phyloP scores from a whole-genome alignment of 768 basidiomycete species.

The Kwoniella mangroviensis region DNA sequence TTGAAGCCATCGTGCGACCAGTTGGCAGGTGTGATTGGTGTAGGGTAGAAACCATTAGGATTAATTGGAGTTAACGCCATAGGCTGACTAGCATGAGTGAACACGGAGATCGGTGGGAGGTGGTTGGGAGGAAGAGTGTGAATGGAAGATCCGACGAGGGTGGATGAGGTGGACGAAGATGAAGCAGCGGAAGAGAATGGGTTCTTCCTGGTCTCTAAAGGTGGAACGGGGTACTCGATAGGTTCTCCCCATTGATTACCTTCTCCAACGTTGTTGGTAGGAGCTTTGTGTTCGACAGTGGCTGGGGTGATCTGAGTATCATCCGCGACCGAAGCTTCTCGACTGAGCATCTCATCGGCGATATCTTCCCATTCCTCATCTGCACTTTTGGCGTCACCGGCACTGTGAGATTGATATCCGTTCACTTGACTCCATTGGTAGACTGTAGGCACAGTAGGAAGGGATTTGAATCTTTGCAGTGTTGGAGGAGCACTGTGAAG shows the following conservation, averaged over 20 bases:
- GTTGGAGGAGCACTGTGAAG: slow-evolving; percentile 44
- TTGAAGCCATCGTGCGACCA: slow-evolving; percentile 25
- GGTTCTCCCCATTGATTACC: slow-evolving; percentile 23
- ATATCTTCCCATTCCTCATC: slow-evolving; percentile 28
- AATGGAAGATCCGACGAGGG: slow-evolving; percentile 20
- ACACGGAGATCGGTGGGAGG: slow-evolving; percentile 15
- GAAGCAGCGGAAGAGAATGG: slow-evolving; percentile 34
- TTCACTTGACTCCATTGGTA: slow-evolving; percentile 18
- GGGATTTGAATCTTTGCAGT: slow-evolving; percentile 43
- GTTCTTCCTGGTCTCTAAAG: slow-evolving; percentile 10
- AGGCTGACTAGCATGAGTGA: slow-evolving; percentile 3
- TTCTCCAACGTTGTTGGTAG: background rate
- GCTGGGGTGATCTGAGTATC: background rate
- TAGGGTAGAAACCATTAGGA: slow-evolving; percentile 31
- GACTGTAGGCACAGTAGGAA: slow-evolving; percentile 37
- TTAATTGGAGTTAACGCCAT: slow-evolving; percentile 30
- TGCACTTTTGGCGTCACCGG: slow-evolving; percentile 15
- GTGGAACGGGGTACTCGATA: slow-evolving; percentile 14
- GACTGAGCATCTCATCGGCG: slow-evolving; percentile 31
- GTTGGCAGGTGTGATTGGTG: slow-evolving; percentile 32
- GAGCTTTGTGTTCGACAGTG: background rate
- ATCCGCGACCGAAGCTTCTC: slow-evolving; percentile 20
- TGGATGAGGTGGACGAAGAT: slow-evolving; percentile 22
- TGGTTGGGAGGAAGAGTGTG: slow-evolving; percentile 6
- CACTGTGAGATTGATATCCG: slow-evolving; percentile 20